These are phyloP conservation scores for Naganishia vishniacii DNA, from an alignment of 768 basidiomycete species.

Conservation along the genomic window DNA sequence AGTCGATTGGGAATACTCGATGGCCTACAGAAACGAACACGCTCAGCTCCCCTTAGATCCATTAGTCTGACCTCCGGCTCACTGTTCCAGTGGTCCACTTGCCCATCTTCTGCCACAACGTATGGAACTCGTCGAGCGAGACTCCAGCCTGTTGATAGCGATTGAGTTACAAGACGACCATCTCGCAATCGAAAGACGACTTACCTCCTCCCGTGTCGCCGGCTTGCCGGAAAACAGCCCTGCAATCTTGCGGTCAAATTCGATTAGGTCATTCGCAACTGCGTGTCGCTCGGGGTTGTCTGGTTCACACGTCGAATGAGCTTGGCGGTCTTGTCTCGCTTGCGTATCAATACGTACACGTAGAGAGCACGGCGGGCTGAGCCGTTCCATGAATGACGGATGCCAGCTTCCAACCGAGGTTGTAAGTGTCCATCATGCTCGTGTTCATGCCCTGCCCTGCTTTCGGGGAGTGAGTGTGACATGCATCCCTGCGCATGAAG, in stretches of 20 bases:
- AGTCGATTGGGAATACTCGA: slow-evolving; percentile 54
- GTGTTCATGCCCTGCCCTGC: slow-evolving; percentile 37
- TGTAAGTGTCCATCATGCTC: slow-evolving; percentile 60
- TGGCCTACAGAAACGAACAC: slow-evolving; percentile 18
- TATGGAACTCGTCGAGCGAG: slow-evolving; percentile 54
- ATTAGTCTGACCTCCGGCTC: background rate
- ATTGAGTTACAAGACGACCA: background rate
- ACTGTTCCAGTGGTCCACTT: slow-evolving; percentile 1
- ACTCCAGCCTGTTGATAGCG: slow-evolving; percentile 50
- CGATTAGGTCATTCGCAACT: slow-evolving; percentile 63
- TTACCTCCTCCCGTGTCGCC: slow-evolving; percentile 40
- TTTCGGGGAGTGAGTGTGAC: slow-evolving; percentile 32
- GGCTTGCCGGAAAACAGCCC: slow-evolving; percentile 67
- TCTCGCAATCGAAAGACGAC: slow-evolving; percentile 39
- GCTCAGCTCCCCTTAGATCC: background rate
- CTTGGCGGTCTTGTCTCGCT: background rate
- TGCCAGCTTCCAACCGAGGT: slow-evolving; percentile 65
- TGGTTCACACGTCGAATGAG: background rate
- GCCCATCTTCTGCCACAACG: slow-evolving; percentile 42
- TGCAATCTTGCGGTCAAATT: slow-evolving; percentile 64
- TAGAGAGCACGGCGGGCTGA: slow-evolving; percentile 41
- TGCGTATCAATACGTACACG: background rate
- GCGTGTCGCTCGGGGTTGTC: slow-evolving; percentile 56
- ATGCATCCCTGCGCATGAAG: slow-evolving; percentile 26
- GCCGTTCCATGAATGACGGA: slow-evolving; percentile 59